Evolutionary conservation across 202 grass and related monocot species (phyloP), one percentile per base, ranked within the genome.

Genomic region (Hordeum pubiflorum): DNA sequence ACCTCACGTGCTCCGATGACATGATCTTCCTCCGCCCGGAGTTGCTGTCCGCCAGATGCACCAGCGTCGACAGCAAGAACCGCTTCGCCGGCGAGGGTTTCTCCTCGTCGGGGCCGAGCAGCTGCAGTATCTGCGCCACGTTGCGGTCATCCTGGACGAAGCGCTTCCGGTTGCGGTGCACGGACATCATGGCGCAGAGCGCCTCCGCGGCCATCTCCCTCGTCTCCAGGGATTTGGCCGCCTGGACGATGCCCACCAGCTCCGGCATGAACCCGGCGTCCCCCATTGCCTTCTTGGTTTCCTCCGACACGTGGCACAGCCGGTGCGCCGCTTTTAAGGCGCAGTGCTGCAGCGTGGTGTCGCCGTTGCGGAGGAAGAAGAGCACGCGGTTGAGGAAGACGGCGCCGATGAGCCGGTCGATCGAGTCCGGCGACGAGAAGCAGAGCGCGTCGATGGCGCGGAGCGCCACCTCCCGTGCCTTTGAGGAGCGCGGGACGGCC

Each of bases 241-340:
- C 69, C 10, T 85, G 83, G 6, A 99, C 83, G 63, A 91, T 74
- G 26, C n/a, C 13, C 54, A 91, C 72, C 26, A 99, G 85, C 91
- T 99, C 97, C 21, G 87, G 86, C 87, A 99, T 93, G 87, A 99
- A 87, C 20, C 91, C 89, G 44, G 77, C 85, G 58, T 96, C 85
- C 23, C 97, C 97, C 87, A 93, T 88, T 13, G 91, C 82, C 52
- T 90, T 93, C 80, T 77, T 99, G 3, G 79, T 48, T 65, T 87
- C 89, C 61, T 93, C 89, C 14, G 90, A 99, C 15, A 86, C 24
- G 38, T 69, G 79, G 58, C 90, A 93, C 44, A 99, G 80, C 13
- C 84, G 74, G 54, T 80, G 87, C 71, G 83, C 75, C 0, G 87
- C 61, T 81, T 91, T 99, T 6, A 99, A 75, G 1, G 91, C 85